Evolutionary conservation across 371 early-diverging fungal genomes (phyloP).

Genomic region (Mortierella sp.): DNA sequence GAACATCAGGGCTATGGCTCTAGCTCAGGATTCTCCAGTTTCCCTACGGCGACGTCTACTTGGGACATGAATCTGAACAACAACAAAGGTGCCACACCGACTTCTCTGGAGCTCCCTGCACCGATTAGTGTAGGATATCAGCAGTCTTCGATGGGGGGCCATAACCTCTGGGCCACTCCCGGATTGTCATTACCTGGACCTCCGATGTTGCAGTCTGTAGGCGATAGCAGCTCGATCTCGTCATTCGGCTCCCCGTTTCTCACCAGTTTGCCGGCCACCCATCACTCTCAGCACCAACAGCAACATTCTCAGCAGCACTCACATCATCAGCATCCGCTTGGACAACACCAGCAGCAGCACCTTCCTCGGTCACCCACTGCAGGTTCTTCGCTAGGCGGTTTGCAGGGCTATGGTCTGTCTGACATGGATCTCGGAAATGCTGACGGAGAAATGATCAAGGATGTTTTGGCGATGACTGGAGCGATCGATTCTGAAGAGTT

Average conservation of each 20-base stretch:
- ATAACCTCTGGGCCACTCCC: constrained; percentile 43
- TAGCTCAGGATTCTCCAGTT: constrained; percentile 32
- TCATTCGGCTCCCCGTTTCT: constrained; percentile 49
- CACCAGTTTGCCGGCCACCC: constrained; percentile 38
- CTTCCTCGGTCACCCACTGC: constrained; percentile 17
- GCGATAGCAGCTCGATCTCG: constrained; percentile 17
- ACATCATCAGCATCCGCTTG: constrained; percentile 5
- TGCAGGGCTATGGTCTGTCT: constrained; percentile 24
- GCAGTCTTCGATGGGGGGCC: constrained; percentile 33
- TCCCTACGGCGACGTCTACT: constrained; percentile 33
- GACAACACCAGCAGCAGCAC: constrained; percentile 25
- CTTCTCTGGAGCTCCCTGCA: constrained; percentile 35
- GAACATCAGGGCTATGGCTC: constrained; percentile 31
- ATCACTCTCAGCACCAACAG: constrained; percentile 35
- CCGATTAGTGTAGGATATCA: constrained; percentile 34
- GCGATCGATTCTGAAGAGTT: constrained; percentile 53
- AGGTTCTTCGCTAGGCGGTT: constrained; percentile 17
- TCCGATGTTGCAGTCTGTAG: constrained; percentile 33
- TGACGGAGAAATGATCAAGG: constrained; percentile 56
- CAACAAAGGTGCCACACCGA: constrained; percentile 23
- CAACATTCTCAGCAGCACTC: constrained; percentile 15
- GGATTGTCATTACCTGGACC: constrained; percentile 41
- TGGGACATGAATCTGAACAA: constrained; percentile 42
- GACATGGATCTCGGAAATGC: constrained; percentile 55
- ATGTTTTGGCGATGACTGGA: constrained; percentile 54